Evolutionary conservation across 2,329 filamentous ascomycete species (phyloP), one percentile per base, ranked within the genome.

Genomic region (Orbilia oligospora): DNA sequence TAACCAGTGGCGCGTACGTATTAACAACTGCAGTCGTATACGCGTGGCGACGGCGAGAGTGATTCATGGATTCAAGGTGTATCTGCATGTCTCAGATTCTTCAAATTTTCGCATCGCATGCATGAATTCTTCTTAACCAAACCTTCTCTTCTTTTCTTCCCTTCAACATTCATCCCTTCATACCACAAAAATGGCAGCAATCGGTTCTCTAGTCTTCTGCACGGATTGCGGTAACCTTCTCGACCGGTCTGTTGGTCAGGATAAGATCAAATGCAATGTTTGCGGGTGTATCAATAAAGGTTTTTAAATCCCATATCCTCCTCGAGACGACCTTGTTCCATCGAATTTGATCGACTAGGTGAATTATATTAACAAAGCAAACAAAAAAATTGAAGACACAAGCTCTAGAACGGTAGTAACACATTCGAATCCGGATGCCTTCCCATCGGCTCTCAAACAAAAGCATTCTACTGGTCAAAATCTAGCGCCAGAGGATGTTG

Each of bases 191-290:
- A 97, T 97, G 95, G 90, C 94, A 81, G 91, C 93, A 18, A 94
- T 97, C 81, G 95, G 94, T 71, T 95, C 94, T 66, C 88, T 98
- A 48, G 91, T 97, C 41, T 98, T 98, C 85, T 98, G 95, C 87
- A 93, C 89, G 68, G 93, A 94, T 84, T 98, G 95, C 84, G 95
- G 95, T 79, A 97, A 97, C 84, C 88, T 97, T 2, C 87, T 98
- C 48, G 93, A 96, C 67, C 89, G 91, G 66, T 93, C 92, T 56
- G 91, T 91, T 80, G 93, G 92, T 78, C 91, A 90, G 76, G 88
- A 90, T 81, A 92, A 93, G 83, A 86, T 98, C 73, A 88, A 88
- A 81, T 99, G 95, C 87, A 92, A 93, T 82, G 91, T 94, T 84
- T 98, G 95, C 84, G 93, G 92, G 80, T 90, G 92, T 48, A 89